Conservation (phyloP, 768 basidiomycete genomes). For the Leccinum ochraceum region DNA sequence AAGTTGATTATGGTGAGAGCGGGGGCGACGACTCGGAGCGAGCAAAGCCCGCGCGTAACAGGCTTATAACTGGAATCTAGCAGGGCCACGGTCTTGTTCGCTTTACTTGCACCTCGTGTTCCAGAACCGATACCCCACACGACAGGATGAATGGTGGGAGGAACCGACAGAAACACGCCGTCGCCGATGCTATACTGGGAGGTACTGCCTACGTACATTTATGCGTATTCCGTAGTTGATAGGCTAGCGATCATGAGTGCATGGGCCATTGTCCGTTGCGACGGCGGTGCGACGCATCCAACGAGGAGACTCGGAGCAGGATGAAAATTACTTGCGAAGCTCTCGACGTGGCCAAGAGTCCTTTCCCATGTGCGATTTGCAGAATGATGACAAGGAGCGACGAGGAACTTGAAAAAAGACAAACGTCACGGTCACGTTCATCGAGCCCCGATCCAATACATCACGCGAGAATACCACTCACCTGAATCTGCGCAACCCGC, state of each 20-base stretch:
- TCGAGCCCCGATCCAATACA: no score
- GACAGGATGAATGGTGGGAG: neutral
- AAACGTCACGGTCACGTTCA: no score
- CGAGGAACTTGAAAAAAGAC: no score
- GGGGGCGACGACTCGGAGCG: neutral
- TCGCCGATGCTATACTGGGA: no score
- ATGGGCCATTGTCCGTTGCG: neutral
- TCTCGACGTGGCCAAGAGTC: no score
- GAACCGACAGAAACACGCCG: no score
- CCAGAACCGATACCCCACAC: neutral
- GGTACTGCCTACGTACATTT: no score
- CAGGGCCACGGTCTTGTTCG: neutral
- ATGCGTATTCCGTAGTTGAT: neutral
- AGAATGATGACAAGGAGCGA: no score
- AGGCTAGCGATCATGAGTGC: neutral
- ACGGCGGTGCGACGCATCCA: neutral
- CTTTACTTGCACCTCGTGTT: neutral
- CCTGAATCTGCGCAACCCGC: no score
- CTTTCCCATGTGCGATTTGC: no score
- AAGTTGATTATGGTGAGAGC: constrained; percentile 29
- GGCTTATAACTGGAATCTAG: neutral
- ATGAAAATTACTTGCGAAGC: neutral
- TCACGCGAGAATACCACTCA: no score
- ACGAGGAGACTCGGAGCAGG: neutral
- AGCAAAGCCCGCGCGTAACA: neutral